A percentile compares a stretch with the other conserved stretches of the same genome.
Evolutionary conservation across 1,284 basidiomycete genomes (phyloP).

Genomic region (Acaromyces ingoldii): DNA sequence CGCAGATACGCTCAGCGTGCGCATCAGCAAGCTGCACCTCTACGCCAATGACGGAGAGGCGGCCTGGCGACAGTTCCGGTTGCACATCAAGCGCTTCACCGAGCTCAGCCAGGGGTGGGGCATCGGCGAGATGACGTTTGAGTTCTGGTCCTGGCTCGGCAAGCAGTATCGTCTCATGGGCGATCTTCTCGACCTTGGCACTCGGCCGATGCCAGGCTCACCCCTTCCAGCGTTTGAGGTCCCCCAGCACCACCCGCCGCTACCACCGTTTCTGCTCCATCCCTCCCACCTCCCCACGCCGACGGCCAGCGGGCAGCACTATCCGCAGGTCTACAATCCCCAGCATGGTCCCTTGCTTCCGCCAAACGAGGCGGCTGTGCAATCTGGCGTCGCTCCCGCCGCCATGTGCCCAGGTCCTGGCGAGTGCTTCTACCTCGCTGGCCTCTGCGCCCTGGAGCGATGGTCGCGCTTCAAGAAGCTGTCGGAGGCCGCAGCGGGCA

Average conservation of each 20-base stretch:
- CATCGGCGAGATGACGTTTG: conserved; percentile 92
- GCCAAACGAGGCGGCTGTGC: conserved; percentile 22
- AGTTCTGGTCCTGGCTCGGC: conserved; percentile 94
- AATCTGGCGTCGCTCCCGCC: conserved; percentile 11
- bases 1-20: conserved; percentile 59
- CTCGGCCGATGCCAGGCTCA: conserved; percentile 7
- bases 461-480: conserved; percentile 17
- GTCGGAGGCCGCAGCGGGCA: background rate
- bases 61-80: conserved; percentile 63
- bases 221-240: conserved; percentile 24
- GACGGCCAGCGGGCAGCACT: conserved; percentile 10
- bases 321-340: conserved; percentile 1
- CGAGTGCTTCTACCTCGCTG: conserved; percentile 36
- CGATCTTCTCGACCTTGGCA: conserved; percentile 32
- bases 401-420: conserved; percentile 17
- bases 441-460: conserved; percentile 37
- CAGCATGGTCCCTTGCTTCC: conserved; percentile 19
- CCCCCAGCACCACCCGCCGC: conserved; percentile 20
- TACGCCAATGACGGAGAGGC: conserved; percentile 78
- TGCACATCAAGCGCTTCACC: conserved; percentile 76
- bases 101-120: conserved; percentile 89
- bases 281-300: conserved; percentile 15
- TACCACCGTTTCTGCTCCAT: conserved; percentile 27
- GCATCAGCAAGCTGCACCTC: conserved; percentile 61
- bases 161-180: conserved; percentile 59